Conservation (phyloP, 257 asterid species). For the Buddleja alternifolia region DNA sequence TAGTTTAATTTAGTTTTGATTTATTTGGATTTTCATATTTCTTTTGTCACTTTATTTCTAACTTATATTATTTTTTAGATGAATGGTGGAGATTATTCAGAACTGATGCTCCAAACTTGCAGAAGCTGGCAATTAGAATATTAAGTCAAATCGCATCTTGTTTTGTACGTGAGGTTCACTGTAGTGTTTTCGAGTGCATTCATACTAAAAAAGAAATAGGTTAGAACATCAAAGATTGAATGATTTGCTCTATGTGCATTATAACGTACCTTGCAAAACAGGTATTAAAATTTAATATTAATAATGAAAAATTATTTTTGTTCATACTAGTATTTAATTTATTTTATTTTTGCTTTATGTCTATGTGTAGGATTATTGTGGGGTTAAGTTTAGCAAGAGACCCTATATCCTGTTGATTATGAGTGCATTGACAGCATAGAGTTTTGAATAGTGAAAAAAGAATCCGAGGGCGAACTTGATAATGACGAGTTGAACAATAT, state of each 20-base stretch:
- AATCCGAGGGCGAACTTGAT: background rate
- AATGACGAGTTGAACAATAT: slow-evolving; percentile 7
- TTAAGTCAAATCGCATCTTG: slow-evolving; percentile 3
- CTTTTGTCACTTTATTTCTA: background rate
- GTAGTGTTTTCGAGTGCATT: slow-evolving; percentile 18
- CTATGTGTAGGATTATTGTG: too few species aligned
- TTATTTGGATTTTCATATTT: too few species aligned
- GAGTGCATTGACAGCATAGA: slow-evolving; percentile 2
- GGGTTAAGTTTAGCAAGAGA: background rate
- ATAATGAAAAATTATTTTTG: too few species aligned
- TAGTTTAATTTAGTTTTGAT: too few species aligned
- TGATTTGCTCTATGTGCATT: slow-evolving; percentile 1
- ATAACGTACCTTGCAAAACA: background rate
- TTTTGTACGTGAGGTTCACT: slow-evolving; percentile 1
- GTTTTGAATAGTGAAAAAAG: background rate
- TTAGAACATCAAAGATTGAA: too few species aligned
- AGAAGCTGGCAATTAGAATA: too few species aligned
- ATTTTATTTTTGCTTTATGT: background rate
- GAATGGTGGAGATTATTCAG: slow-evolving; percentile 5
- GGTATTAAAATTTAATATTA: too few species aligned
- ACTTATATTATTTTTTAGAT: background rate
- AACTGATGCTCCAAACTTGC: background rate
- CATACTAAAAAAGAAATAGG: too few species aligned
- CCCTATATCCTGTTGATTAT: slow-evolving; percentile 18
- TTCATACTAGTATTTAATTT: too few species aligned